Evolutionary conservation across 345 rosid genomes (phyloP), one percentile per base, ranked within the genome.

Genomic region (Populus euphratica): DNA sequence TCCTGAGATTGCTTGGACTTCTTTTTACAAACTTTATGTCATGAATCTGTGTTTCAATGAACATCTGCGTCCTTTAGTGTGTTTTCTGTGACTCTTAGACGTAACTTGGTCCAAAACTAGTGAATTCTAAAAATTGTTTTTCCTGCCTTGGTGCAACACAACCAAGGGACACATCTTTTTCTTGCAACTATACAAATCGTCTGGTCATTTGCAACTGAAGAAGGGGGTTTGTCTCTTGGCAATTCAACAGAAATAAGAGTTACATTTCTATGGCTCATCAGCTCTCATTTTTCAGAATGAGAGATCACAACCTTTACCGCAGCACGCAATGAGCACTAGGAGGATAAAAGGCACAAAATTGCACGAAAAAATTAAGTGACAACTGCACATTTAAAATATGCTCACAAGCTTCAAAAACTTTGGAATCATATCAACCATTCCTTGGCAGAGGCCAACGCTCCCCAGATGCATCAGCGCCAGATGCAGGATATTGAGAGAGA

Each of bases 71-170:
- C 17, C 4, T 39, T 39, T 7, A 65, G 35, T 73, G 61, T 79
- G 62, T 73, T 44, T 41, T 65, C 29, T 39, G 68, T 6, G 12
- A 39, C 59, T 78, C 39, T 39, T 63, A 6, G 64, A 68, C 76
- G 77, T 78, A 68, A 59, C 68, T 66, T 44, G 36, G 62, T 59
- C 72, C 52, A 13, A 73, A 70, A 80, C 65, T 66, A 62, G 80
- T 79, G 83, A 69, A 77, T 72, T 76, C 69, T 63, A 36, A 33
- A 33, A 69, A 21, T 83, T 71, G 17, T 0, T 25, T 52, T 77
- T 65, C 76, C 38, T 9, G 59, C 61, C 76, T 77, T 69, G 62
- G 59, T 43, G 17, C 20, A 33, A 6, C 78, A 23, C 67, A 23
- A 18, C 70, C 14, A 62, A 25, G 61, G 50, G 23, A 13, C 59